Percentiles rank a stretch among this genome's conserved stretches.
phyloP scores from a whole-genome alignment of 139 green algal species.

The Closterium sp. region DNA sequence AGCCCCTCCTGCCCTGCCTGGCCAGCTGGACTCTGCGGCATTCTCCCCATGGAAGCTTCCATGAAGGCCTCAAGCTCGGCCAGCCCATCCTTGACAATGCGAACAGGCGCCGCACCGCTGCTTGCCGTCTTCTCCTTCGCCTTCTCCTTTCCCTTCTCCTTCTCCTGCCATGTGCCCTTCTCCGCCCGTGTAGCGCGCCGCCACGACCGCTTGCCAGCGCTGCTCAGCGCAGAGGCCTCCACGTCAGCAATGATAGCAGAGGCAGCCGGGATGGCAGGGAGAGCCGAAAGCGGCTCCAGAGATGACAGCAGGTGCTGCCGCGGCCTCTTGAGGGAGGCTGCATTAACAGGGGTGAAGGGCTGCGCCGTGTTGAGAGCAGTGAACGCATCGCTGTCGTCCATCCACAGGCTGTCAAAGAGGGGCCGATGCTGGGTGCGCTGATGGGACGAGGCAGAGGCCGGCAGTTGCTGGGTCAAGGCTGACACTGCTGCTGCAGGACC shows the following conservation, averaged over 20 bases:
- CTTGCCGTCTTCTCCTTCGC: background rate
- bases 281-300: too few relatives aligned
- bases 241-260: too few relatives aligned
- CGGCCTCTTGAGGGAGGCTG: too few relatives aligned
- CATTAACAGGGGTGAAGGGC: too few relatives aligned
- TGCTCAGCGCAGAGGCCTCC: background rate
- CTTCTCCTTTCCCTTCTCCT: too few relatives aligned
- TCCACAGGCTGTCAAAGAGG: background rate
- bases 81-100: background rate
- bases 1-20: background rate
- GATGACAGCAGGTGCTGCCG: too few relatives aligned
- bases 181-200: background rate
- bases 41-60: slow-evolving; percentile 1
- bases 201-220: background rate
- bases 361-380: too few relatives aligned
- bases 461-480: background rate
- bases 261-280: too few relatives aligned
- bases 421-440: background rate
- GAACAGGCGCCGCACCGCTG: background rate
- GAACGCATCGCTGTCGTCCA: background rate
- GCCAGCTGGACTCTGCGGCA: background rate
- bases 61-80: background rate
- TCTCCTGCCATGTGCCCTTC: background rate
- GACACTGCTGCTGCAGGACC: background rate
- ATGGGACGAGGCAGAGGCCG: background rate